A percentile compares a stretch with the other conserved stretches of the same genome.
Conservation (phyloP, 495 filamentous ascomycete genomes). For the Xylaria curta region DNA sequence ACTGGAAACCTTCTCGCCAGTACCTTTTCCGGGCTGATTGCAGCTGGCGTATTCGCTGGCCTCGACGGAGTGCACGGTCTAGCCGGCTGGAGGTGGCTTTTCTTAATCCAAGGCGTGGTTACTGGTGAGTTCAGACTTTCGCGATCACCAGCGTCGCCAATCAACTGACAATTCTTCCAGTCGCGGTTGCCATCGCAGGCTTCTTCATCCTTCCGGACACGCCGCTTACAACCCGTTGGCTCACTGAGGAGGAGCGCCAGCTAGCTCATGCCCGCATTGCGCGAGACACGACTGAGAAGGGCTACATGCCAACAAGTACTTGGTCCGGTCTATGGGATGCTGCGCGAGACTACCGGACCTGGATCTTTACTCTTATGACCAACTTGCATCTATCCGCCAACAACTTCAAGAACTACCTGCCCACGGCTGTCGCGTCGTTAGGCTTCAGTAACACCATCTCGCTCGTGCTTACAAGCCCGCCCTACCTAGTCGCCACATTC, state of each 20-base stretch:
- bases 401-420: constrained; percentile 56
- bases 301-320: constrained; percentile 28
- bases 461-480: constrained; percentile 54
- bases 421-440: constrained; percentile 52
- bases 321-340: constrained; percentile 48
- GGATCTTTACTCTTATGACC: constrained; percentile 42
- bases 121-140: constrained; percentile 22
- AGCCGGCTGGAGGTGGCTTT: constrained; percentile 39
- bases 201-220: constrained; percentile 49
- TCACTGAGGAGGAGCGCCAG: constrained; percentile 44
- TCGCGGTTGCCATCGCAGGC: constrained; percentile 45
- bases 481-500: constrained; percentile 51
- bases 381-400: constrained; percentile 38
- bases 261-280: constrained; percentile 46
- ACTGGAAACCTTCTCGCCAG: constrained; percentile 34
- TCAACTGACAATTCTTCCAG: neutral
- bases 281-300: constrained; percentile 39
- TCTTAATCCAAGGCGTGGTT: constrained; percentile 39
- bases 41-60: constrained; percentile 34
- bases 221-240: constrained; percentile 44
- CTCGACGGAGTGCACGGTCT: constrained; percentile 36
- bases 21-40: constrained; percentile 33
- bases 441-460: constrained; percentile 51
- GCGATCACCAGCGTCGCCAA: neutral
- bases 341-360: constrained; percentile 47